These are phyloP conservation scores for Aurinia saxatilis DNA, from an alignment of 345 rosid genomes.

Conservation along the genomic window DNA sequence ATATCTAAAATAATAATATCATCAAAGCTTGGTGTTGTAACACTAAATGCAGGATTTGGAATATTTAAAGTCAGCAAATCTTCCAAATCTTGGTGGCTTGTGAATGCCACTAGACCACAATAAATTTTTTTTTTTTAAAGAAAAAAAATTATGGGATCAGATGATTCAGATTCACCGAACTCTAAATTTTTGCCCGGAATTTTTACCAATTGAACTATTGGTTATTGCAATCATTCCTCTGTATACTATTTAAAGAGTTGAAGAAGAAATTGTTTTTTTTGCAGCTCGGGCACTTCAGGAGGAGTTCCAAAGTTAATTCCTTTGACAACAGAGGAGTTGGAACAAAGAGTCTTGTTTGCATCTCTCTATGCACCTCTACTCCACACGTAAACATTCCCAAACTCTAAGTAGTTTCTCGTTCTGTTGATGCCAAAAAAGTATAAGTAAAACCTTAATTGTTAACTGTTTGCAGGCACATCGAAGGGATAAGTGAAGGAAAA, in stretches of 20 bases:
- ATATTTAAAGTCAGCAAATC: too few relatives aligned
- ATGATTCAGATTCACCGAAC: too few relatives aligned
- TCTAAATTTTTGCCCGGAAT: too few relatives aligned
- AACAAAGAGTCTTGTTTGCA: conserved; percentile 60
- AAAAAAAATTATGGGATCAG: too few relatives aligned
- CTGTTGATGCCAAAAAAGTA: background rate
- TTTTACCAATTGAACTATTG: too few relatives aligned
- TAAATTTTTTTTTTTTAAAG: too few relatives aligned
- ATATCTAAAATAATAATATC: background rate
- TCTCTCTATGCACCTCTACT: conserved; percentile 60
- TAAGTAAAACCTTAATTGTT: background rate
- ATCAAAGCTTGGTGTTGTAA: background rate
- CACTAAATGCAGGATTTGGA: too few relatives aligned
- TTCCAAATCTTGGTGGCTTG: too few relatives aligned
- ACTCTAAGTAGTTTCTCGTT: background rate
- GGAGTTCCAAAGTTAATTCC: conserved; percentile 89
- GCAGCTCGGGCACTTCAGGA: conserved; percentile 92
- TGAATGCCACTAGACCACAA: too few relatives aligned
- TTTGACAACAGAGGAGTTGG: conserved; percentile 64
- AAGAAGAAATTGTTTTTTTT: background rate
- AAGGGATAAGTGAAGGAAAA: conserved; percentile 66
- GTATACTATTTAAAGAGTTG: too few relatives aligned
- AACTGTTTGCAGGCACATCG: conserved; percentile 47
- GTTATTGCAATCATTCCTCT: too few relatives aligned
- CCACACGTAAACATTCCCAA: conserved; percentile 44